These are phyloP conservation scores for Boletus sp. DNA, from an alignment of 768 basidiomycete species.

Conservation along the genomic window DNA sequence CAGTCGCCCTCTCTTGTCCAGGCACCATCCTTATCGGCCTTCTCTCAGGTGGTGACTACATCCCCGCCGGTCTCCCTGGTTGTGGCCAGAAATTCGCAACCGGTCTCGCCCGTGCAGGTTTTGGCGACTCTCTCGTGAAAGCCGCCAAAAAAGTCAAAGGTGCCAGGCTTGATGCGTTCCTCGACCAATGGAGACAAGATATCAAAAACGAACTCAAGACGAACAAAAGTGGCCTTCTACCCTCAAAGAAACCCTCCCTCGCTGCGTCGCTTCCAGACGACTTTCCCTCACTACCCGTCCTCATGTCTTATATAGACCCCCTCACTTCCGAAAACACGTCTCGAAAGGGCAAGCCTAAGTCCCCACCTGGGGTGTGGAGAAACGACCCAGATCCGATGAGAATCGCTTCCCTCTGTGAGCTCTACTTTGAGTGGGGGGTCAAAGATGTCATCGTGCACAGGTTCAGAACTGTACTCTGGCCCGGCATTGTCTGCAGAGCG, in stretches of 20 bases:
- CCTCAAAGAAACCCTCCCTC: constrained; percentile 60
- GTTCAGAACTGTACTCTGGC: constrained; percentile 82
- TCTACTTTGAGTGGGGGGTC: constrained; percentile 91
- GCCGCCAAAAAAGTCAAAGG: constrained; percentile 51
- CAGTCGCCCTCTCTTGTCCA: constrained; percentile 49
- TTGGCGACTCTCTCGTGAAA: constrained; percentile 65
- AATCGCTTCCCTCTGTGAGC: constrained; percentile 78
- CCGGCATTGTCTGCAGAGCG: constrained; percentile 64
- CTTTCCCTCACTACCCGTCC: constrained; percentile 71
- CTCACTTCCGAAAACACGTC: constrained; percentile 62
- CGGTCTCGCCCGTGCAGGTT: constrained; percentile 77
- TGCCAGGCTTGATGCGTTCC: constrained; percentile 47
- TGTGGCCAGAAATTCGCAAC: constrained; percentile 72
- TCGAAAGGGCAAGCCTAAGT: constrained; percentile 30
- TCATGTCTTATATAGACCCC: constrained; percentile 76
- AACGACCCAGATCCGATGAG: constrained; percentile 65
- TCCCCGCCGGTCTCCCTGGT: constrained; percentile 61
- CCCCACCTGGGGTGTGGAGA: constrained; percentile 43
- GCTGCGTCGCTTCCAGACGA: constrained; percentile 59
- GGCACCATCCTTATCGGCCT: constrained; percentile 83
- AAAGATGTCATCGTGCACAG: constrained; percentile 78
- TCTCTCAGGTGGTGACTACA: constrained; percentile 89
- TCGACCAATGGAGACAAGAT: constrained; percentile 60
- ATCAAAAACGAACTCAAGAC: constrained; percentile 64
- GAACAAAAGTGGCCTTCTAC: constrained; percentile 60